phyloP scores from a whole-genome alignment of 2,329 filamentous ascomycete species.

The Zalaria obscura region DNA sequence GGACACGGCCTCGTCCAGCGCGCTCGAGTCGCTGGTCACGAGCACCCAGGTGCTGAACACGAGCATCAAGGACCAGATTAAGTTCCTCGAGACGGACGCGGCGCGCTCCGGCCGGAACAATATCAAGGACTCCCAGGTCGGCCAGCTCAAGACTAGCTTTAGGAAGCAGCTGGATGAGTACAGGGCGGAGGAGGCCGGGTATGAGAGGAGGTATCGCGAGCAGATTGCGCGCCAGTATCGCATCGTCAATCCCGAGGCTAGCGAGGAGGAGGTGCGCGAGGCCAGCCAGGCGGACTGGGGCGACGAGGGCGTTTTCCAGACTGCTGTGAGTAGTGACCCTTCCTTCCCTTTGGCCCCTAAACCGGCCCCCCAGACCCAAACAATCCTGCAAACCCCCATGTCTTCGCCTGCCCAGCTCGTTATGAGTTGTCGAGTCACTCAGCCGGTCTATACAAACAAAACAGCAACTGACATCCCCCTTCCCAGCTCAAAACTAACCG shows the following conservation, averaged over 20 bases:
- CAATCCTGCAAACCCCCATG: neutral
- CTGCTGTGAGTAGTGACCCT: conserved; percentile 45
- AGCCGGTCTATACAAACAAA: neutral
- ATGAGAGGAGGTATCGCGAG: conserved; percentile 57
- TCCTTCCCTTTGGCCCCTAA: neutral
- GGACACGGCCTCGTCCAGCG: conserved; percentile 36
- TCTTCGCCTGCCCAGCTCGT: neutral
- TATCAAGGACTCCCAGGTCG: conserved; percentile 56
- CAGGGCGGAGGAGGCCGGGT: conserved; percentile 55
- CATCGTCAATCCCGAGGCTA: conserved; percentile 71
- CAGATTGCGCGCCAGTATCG: conserved; percentile 69
- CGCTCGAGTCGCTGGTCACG: conserved; percentile 53
- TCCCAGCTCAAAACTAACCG: conserved; percentile 59
- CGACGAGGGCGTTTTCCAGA: conserved; percentile 69
- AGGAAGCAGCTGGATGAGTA: conserved; percentile 57
- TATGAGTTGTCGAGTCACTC: neutral
- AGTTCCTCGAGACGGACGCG: conserved; percentile 57
- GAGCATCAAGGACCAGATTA: conserved; percentile 68
- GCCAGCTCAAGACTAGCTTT: conserved; percentile 57
- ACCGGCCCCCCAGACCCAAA: too few relatives aligned
- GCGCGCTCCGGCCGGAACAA: conserved; percentile 47
- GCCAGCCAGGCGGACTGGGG: conserved; percentile 60
- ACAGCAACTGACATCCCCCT: neutral
- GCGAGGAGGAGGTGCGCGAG: conserved; percentile 55
- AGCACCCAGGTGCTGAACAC: conserved; percentile 60